Percentiles rank a stretch among this genome's conserved stretches.
phyloP scores from a whole-genome alignment of 345 rosid species.

The Turnera subulata region DNA sequence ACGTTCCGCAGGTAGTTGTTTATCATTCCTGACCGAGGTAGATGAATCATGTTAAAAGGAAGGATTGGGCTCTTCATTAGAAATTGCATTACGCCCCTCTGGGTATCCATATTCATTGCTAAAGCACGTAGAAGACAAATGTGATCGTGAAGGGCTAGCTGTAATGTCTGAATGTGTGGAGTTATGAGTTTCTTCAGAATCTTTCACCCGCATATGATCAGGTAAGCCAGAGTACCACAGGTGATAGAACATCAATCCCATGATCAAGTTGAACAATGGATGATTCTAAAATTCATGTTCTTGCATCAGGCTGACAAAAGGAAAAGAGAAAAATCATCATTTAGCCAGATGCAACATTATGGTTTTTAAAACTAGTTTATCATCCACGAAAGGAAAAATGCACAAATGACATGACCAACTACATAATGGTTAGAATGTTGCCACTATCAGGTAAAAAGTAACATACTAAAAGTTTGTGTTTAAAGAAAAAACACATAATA shows the following conservation, averaged over 20 bases:
- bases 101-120: conserved; percentile 22
- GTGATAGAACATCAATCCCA: conserved; percentile 62
- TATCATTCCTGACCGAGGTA: conserved; percentile 62
- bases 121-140: conserved; percentile 24
- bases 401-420: no score
- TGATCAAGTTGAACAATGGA: conserved; percentile 42
- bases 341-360: background rate
- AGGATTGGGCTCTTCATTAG: conserved; percentile 30
- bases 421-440: no score
- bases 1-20: conserved; percentile 19
- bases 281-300: conserved; percentile 41
- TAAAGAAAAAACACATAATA: no score
- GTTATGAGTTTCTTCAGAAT: conserved; percentile 16
- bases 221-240: conserved; percentile 50
- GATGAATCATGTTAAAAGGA: conserved; percentile 38
- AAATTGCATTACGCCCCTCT: conserved; percentile 25
- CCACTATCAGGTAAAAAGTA: no score
- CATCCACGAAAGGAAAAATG: no score
- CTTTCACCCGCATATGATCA: conserved; percentile 38
- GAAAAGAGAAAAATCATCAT: background rate
- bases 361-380: no score
- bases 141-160: background rate
- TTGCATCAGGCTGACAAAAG: conserved; percentile 52
- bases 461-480: no score
- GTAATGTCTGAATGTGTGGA: conserved; percentile 25